Evolutionary conservation across 805 yeast genomes (phyloP).

Genomic region (Lachancea fermentati): DNA sequence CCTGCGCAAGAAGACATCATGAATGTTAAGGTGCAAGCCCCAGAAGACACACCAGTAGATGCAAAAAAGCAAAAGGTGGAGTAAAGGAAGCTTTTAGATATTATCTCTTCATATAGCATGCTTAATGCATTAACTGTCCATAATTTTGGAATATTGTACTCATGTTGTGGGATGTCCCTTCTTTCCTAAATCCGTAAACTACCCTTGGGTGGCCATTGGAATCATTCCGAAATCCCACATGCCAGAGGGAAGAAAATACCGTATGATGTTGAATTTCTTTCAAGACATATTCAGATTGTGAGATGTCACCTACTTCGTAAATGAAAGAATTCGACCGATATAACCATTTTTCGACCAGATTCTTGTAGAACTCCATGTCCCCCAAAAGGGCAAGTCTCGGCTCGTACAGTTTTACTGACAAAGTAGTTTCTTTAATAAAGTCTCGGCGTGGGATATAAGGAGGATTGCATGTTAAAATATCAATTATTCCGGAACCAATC

Average conservation of each 20-base stretch:
- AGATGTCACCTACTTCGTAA: conserved; percentile 65
- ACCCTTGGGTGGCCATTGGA: conserved; percentile 49
- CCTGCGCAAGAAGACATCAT: conserved; percentile 39
- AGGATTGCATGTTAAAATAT: conserved; percentile 77
- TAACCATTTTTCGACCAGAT: conserved; percentile 45
- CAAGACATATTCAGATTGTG: conserved; percentile 47
- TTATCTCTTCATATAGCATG: background rate
- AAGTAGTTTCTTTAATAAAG: conserved; percentile 41
- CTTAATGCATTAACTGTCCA: conserved; percentile 10
- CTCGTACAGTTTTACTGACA: conserved; percentile 66
- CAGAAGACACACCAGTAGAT: conserved; percentile 5
- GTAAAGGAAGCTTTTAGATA: conserved; percentile 5
- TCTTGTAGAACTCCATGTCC: conserved; percentile 60
- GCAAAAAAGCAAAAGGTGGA: conserved; percentile 11
- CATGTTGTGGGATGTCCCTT: conserved; percentile 13
- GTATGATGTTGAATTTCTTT: conserved; percentile 13
- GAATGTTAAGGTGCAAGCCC: conserved; percentile 14
- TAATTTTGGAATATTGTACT: conserved; percentile 7
- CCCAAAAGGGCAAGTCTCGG: conserved; percentile 81
- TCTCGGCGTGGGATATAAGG: conserved; percentile 58
- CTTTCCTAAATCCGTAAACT: conserved; percentile 54
- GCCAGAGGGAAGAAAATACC: conserved; percentile 39
- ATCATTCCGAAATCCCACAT: conserved; percentile 44
- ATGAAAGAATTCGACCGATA: conserved; percentile 47
- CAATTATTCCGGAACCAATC: conserved; percentile 24